Evolutionary conservation across 306 rosid genomes (phyloP).

Genomic region (Gynostemma pentaphyllum): DNA sequence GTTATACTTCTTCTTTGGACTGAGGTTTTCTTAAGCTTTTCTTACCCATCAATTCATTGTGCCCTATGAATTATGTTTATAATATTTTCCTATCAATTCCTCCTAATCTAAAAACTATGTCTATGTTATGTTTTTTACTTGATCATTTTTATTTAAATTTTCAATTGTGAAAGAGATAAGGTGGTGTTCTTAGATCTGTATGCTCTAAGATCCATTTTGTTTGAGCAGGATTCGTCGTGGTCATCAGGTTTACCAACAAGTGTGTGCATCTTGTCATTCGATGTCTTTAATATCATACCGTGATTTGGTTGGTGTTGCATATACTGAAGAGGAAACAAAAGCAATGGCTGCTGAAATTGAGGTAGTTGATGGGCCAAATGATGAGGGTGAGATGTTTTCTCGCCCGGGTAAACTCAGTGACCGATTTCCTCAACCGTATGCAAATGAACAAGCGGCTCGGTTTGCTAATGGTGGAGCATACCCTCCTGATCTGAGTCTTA

Average conservation of each 20-base stretch:
- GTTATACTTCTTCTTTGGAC: background rate
- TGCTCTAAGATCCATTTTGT: conserved; percentile 18
- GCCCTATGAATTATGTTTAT: background rate
- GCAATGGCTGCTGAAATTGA: conserved; percentile 99
- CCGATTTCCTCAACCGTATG: conserved; percentile 86
- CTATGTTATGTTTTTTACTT: background rate
- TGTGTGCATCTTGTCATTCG: conserved; percentile 97
- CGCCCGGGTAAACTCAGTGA: conserved; percentile 99
- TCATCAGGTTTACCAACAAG: conserved; percentile 91
- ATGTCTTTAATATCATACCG: conserved; percentile 92
- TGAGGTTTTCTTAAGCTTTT: too few species aligned
- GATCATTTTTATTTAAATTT: background rate
- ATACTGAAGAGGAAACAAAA: conserved; percentile 93
- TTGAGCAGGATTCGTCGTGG: conserved; percentile 94
- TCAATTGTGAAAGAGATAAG: background rate
- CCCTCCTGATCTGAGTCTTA: conserved; percentile 94
- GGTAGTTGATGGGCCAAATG: conserved; percentile 95
- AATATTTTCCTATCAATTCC: background rate
- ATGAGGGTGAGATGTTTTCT: conserved; percentile 96
- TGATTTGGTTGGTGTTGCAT: conserved; percentile 98
- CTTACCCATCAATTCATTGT: background rate
- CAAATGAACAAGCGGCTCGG: conserved; percentile 97
- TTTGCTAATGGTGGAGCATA: conserved; percentile 98
- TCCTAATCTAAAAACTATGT: background rate
- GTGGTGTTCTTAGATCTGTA: background rate